Percentiles rank a stretch among this genome's conserved stretches.
Evolutionary conservation across 495 filamentous ascomycete species (phyloP).

Genomic region (Bacidia gigantensis): DNA sequence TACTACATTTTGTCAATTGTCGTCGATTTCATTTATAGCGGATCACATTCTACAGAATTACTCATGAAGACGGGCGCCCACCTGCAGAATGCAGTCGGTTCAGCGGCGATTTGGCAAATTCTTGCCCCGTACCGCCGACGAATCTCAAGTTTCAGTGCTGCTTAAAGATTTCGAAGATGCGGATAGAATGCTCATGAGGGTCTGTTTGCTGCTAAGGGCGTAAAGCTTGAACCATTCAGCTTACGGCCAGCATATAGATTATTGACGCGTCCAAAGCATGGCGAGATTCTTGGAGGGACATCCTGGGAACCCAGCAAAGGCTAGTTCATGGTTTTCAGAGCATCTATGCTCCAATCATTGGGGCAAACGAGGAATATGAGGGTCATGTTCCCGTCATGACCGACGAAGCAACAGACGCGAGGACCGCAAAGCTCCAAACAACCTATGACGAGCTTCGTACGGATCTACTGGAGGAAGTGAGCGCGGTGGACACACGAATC

Average conservation of each 20-base stretch:
- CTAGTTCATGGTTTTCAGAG: conserved; percentile 58
- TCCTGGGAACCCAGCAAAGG: conserved; percentile 57
- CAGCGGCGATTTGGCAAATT: conserved; percentile 63
- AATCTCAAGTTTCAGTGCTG: conserved; percentile 61
- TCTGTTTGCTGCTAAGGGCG: conserved; percentile 19
- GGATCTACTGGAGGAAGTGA: conserved; percentile 63
- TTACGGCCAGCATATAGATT: conserved; percentile 39
- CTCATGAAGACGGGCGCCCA: background rate
- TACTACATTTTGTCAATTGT: background rate
- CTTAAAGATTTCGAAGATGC: conserved; percentile 76
- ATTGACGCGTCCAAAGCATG: conserved; percentile 68
- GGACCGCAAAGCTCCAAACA: conserved; percentile 52
- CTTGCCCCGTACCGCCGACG: conserved; percentile 57
- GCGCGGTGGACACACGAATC: conserved; percentile 55
- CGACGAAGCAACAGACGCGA: conserved; percentile 45
- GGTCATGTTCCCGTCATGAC: conserved; percentile 43
- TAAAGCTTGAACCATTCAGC: too few relatives aligned
- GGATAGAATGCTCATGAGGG: conserved; percentile 62
- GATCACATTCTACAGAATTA: background rate
- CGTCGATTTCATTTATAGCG: background rate
- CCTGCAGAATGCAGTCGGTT: conserved; percentile 56
- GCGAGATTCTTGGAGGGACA: conserved; percentile 72
- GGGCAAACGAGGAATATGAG: conserved; percentile 40
- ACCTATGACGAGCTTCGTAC: conserved; percentile 60
- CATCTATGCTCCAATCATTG: conserved; percentile 73